Evolutionary conservation across 306 rosid genomes (phyloP).

Genomic region (Sphenostylis stenocarpa): DNA sequence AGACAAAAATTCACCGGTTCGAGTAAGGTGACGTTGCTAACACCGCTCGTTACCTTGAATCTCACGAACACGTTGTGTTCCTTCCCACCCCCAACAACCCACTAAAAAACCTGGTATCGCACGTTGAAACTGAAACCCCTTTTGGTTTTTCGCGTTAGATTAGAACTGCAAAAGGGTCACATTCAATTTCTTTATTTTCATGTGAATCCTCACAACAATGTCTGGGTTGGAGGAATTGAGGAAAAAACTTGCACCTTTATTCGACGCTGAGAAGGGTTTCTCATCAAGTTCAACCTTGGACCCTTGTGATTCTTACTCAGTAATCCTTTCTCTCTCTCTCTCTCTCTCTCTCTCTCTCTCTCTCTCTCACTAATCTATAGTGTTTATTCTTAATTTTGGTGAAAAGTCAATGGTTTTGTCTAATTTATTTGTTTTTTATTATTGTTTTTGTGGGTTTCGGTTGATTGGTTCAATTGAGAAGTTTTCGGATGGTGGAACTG

Average conservation of each 20-base stretch:
- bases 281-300: slow-evolving; percentile 61
- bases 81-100: not conserved
- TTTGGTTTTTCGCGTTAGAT: not conserved
- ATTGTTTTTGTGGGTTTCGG: not conserved
- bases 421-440: not conserved
- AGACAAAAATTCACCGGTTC: not conserved
- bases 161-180: not conserved
- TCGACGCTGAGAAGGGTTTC: slow-evolving; percentile 67
- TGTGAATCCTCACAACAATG: slow-evolving; percentile 43
- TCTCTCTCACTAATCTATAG: not conserved
- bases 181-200: not conserved
- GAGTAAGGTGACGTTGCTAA: not conserved
- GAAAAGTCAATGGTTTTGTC: not conserved
- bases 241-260: slow-evolving; percentile 79
- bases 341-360: slow-evolving; percentile 5
- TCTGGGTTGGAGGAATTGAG: slow-evolving; percentile 88
- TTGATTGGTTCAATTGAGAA: slow-evolving; percentile 34
- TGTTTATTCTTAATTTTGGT: not conserved
- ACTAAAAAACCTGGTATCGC: not conserved
- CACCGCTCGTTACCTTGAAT: not conserved
- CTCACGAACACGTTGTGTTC: not conserved
- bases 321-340: slow-evolving; percentile 36
- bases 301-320: slow-evolving; percentile 84
- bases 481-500: slow-evolving; percentile 92
- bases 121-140: not conserved